Conservation (phyloP, 306 rosid genomes). For the Pyrus communis region DNA sequence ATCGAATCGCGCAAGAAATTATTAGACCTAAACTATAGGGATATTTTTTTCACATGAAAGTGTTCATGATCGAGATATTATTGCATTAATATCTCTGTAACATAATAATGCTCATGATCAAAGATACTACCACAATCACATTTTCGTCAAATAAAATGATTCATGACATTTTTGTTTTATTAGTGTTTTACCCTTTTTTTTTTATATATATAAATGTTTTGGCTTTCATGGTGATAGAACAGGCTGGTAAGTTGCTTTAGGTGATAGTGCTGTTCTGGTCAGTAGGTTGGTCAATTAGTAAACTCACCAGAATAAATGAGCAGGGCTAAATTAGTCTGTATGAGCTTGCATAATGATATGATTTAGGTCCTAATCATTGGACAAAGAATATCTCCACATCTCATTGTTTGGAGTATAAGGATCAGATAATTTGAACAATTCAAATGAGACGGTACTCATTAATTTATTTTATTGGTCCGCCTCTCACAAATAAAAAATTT, state of each 20-base stretch:
- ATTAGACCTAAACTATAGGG: too few relatives aligned
- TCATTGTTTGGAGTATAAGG: too few relatives aligned
- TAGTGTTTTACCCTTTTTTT: neutral
- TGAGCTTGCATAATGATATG: neutral
- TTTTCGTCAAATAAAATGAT: accelerated
- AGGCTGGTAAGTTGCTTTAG: neutral
- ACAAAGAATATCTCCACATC: neutral
- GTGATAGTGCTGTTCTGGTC: neutral
- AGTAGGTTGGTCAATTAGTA: neutral
- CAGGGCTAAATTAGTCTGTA: constrained; percentile 2
- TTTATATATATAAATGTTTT: neutral
- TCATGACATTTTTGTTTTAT: neutral
- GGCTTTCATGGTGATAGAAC: constrained; percentile 7
- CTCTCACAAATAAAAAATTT: too few relatives aligned
- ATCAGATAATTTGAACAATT: too few relatives aligned
- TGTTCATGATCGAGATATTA: too few relatives aligned
- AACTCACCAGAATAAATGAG: neutral
- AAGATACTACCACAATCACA: too few relatives aligned
- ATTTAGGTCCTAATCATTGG: neutral
- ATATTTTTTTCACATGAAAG: too few relatives aligned
- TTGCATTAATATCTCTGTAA: too few relatives aligned
- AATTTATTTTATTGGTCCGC: too few relatives aligned
- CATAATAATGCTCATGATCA: too few relatives aligned
- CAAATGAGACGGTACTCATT: too few relatives aligned
- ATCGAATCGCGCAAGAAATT: too few relatives aligned